Evolutionary conservation across 176 grass and related monocot species (phyloP), one percentile per base, ranked within the genome.

Genomic region (Eleusine coracana): DNA sequence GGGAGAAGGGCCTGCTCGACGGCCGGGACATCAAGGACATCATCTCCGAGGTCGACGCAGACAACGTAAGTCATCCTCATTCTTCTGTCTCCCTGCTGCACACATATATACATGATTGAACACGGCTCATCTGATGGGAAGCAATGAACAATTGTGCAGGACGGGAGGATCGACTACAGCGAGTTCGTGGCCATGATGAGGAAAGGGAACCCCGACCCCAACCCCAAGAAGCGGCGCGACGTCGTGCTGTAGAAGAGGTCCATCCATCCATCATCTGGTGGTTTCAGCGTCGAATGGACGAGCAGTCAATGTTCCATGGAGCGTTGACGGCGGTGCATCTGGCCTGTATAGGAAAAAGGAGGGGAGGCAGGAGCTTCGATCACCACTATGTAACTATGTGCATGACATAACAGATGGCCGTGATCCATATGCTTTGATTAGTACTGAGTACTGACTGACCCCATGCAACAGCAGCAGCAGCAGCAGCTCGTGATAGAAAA

Each of bases 121-220:
- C 54, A 21, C 54, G 25, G 28, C 45, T 87, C 21, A 73, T 79
- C 15, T 15, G 50, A 15, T 52, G 50, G 50, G 20, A 39, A 6
- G 12, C 27, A 67, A 31, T 25, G 1, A 56, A 42, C 51, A 54
- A 15, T 23, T 5, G 18, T 5, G n/a, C 86, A 93, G 94, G 94
- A 96, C 71, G 94, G 94, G 77, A 91, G 91, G 89, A 96, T 93
- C 67, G 76, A 96, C 82, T 96, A 96, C 83, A 84, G 75, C 27
- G 94, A 96, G 87, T 96, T 93, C 85, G 80, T 71, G 82, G 88
- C 91, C 5, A 96, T 96, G 94, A 96, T 96, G 94, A 78, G 81
- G 87, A 96, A 96, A 85, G 94, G 91, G 73, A 87, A 82, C 49
- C 86, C 86, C 5, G 94, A 96, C 62, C 89, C 73, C 62, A 84